A percentile compares a stretch with the other conserved stretches of the same genome.
Evolutionary conservation across 768 basidiomycete species (phyloP).

Genomic region (Lentinula edodes): DNA sequence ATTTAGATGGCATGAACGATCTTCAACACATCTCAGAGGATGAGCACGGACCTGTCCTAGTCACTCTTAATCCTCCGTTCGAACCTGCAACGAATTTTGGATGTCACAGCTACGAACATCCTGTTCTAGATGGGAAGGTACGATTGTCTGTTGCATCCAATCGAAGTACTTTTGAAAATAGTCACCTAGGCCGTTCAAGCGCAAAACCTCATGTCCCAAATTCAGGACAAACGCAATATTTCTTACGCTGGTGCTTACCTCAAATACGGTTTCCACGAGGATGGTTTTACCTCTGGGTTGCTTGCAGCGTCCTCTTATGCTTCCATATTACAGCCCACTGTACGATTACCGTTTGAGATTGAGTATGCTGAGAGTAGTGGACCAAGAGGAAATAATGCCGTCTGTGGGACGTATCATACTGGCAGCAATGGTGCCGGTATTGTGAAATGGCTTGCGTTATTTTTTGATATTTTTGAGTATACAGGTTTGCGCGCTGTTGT

Average conservation of each 20-base stretch:
- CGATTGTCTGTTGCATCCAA: slow-evolving; percentile 6
- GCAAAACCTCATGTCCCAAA: slow-evolving; percentile 45
- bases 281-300: slow-evolving; percentile 42
- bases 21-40: slow-evolving; percentile 60
- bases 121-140: slow-evolving; percentile 53
- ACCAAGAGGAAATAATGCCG: slow-evolving; percentile 29
- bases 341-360: slow-evolving; percentile 2
- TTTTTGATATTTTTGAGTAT: slow-evolving; percentile 1
- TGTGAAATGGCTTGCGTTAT: not conserved
- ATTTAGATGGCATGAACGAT: slow-evolving; percentile 68
- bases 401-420: slow-evolving; percentile 3
- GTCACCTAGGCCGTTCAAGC: slow-evolving; percentile 42
- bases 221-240: slow-evolving; percentile 59
- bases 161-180: not conserved
- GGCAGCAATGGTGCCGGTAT: not conserved
- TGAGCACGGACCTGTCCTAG: slow-evolving; percentile 55
- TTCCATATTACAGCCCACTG: not conserved
- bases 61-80: slow-evolving; percentile 71
- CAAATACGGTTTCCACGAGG: slow-evolving; percentile 80
- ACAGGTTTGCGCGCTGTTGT: not conserved
- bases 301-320: slow-evolving; percentile 4
- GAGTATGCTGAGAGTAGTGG: not conserved
- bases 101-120: slow-evolving; percentile 62
- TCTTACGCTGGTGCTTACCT: slow-evolving; percentile 69
- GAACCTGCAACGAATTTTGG: slow-evolving; percentile 47